These are phyloP conservation scores for Vitis rupestris DNA, from an alignment of 164 flowering plant species.

Conservation along the genomic window DNA sequence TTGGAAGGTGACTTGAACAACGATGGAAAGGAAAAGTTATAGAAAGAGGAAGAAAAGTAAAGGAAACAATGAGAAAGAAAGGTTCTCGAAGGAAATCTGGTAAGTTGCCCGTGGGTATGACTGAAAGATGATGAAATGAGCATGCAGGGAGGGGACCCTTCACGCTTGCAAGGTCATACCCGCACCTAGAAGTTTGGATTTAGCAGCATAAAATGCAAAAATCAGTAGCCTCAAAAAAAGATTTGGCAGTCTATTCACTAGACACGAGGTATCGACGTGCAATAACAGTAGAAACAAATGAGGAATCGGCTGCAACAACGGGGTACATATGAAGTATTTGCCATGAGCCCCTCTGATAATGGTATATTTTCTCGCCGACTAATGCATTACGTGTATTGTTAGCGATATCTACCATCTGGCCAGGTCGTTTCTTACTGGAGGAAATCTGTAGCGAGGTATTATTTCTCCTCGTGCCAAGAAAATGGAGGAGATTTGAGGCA, in stretches of 20 bases:
- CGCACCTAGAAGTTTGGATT: slow-evolving; percentile 72
- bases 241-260: slow-evolving; percentile 66
- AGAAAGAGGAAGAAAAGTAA: no score
- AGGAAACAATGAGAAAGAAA: no score
- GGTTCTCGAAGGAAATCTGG: no score
- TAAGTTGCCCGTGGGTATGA: no score
- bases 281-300: slow-evolving; percentile 66
- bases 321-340: slow-evolving; percentile 47
- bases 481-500: no score
- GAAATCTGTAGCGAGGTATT: slow-evolving; percentile 89
- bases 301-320: slow-evolving; percentile 72
- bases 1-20: no score
- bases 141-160: slow-evolving; percentile 76
- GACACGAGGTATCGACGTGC: slow-evolving; percentile 62
- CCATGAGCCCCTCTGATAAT: slow-evolving; percentile 61
- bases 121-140: no score
- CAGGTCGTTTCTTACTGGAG: slow-evolving; percentile 87
- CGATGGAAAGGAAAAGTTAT: no score
- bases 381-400: slow-evolving; percentile 95
- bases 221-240: slow-evolving; percentile 76
- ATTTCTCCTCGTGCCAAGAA: slow-evolving; percentile 92
- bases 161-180: slow-evolving; percentile 66
- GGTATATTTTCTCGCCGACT: slow-evolving; percentile 89
- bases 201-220: slow-evolving; percentile 81
- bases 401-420: slow-evolving; percentile 74